These are phyloP conservation scores for Tulasnella sp. DNA, from an alignment of 768 basidiomycete species.

Conservation along the genomic window DNA sequence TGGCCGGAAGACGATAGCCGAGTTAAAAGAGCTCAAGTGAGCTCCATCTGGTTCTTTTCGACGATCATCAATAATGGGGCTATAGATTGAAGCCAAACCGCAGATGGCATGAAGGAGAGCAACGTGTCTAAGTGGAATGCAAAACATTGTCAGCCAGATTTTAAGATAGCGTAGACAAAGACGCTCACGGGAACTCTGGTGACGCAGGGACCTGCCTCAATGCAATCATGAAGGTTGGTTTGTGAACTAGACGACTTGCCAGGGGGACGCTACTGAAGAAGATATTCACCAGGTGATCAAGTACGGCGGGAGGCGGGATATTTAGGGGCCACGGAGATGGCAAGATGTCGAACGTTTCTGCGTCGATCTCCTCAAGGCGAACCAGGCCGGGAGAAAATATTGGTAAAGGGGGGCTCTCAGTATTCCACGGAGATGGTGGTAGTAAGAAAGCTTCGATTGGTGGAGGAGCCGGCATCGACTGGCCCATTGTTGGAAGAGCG, in stretches of 20 bases:
- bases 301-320: conserved; percentile 1
- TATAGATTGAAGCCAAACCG: conserved; percentile 13
- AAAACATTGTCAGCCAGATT: background rate
- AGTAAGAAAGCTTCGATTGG: background rate
- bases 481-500: no score
- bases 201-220: background rate
- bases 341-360: background rate
- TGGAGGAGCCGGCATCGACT: background rate
- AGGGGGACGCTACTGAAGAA: conserved; percentile 12
- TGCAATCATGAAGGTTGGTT: conserved; percentile 8
- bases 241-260: conserved; percentile 9
- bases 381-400: background rate
- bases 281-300: conserved; percentile 9
- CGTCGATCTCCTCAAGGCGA: background rate
- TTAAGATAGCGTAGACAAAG: background rate
- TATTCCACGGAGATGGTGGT: background rate
- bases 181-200: conserved; percentile 1
- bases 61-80: conserved; percentile 2
- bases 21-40: background rate
- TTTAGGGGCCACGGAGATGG: background rate
- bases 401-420: background rate
- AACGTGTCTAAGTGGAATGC: no score
- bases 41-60: conserved; percentile 18
- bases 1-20: no score
- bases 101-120: conserved; percentile 11